Conservation (phyloP, 75 land plant genomes). For the Isoetes taiwanensis region DNA sequence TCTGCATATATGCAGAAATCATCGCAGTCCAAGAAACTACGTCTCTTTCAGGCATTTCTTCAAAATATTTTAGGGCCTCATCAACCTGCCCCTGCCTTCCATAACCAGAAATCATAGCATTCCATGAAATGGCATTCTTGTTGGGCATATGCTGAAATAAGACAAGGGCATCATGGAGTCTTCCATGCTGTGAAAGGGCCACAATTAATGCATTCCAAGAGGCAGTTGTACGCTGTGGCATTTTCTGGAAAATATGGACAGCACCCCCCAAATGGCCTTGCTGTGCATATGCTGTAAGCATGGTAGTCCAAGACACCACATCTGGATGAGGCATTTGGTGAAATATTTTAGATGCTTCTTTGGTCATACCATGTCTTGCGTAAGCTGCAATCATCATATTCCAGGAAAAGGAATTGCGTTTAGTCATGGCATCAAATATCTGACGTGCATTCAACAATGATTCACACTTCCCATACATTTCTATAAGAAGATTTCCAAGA, state of each 20-base stretch:
- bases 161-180: not conserved
- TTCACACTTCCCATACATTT: constrained; percentile 15
- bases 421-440: constrained; percentile 36
- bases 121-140: not conserved
- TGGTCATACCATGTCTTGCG: constrained; percentile 6
- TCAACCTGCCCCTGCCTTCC: not conserved
- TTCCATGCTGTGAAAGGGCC: not conserved
- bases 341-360: constrained; percentile 12
- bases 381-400: constrained; percentile 30
- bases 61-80: not conserved
- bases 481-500: constrained; percentile 20
- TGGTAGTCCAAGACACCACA: not conserved
- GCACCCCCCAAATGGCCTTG: not conserved
- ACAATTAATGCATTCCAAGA: not conserved
- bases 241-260: not conserved
- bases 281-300: constrained; percentile 1
- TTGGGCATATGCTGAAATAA: not conserved
- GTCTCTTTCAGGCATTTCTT: not conserved
- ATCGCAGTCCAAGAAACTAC: constrained; percentile 3
- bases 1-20: not conserved
- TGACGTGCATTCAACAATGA: constrained; percentile 14
- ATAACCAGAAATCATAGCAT: not conserved
- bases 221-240: not conserved
- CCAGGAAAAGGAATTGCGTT: constrained; percentile 30
- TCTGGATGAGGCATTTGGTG: constrained; percentile 10